Base-by-base conservation (phyloP, 495 filamentous ascomycete genomes). In the Aspergillus wentii region DNA sequence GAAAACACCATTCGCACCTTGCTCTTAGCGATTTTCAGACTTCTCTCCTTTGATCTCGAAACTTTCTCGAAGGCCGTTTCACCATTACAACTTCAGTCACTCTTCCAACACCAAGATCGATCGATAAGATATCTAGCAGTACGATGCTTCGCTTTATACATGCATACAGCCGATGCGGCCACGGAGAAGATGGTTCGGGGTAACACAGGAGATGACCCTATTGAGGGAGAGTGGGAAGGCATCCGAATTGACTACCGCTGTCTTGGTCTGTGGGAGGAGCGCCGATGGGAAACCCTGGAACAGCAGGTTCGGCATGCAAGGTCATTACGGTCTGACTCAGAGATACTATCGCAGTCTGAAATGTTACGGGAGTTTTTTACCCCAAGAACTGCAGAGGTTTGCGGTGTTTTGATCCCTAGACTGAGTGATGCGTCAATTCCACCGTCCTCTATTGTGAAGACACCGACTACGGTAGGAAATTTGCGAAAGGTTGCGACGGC, bases 211-310 rank as follows among this genome's bases (percentile, higher is more conserved):
- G 48, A 69, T 31, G 76, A 78, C 29, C 66, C 74, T 14, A 71
- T 92, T 18, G 46, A 71, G 43, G 88, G 80, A 2, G 59, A 74
- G 15, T 86, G 85, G 75, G 94, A 99, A 57, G 87, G 80, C 15
- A 75, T 71, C 37, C 54, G 55, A 27, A 80, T 94, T 28, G 88
- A 96, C 56, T 97, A 91, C 64, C 75, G 79, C 18, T 91, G 94
- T 56, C 67, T 97, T 30, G 78, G 78, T 26, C 56, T 96, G 30
- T 85, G 89, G 72, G 89, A 95, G 57, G 80, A 87, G 47, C 56
- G 56, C 43, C 62, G 62, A 54, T 74, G 49, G 68, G 48, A 51
- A 15, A 35, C 39, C 10, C 47, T 72, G 4, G 51, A 52, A 38
- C 48, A 52, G 44, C 42, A 52, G 38, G 32, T 60, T 6, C 30